Evolutionary conservation across 257 asterid genomes (phyloP), one percentile per base, ranked within the genome.

Genomic region (Datura wrightii): DNA sequence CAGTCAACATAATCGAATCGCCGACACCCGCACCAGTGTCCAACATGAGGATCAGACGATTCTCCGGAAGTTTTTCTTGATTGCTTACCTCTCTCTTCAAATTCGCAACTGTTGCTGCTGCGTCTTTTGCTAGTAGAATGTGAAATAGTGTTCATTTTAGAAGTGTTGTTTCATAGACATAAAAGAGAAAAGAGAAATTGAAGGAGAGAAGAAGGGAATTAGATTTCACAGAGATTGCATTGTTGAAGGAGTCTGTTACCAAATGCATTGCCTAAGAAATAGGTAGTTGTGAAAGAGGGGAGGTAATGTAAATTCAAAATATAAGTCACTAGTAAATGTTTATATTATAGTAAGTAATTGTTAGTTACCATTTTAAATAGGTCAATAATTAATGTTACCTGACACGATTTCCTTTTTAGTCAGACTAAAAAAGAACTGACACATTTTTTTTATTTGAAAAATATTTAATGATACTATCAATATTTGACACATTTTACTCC

Each of bases 11-110:
- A 55, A 70, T 8, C 9, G 44, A 34, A 63, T 42, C 80, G 8
- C 52, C 76, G 3, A 2, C 42, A 39, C 42, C 42, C 2, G 3
- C 76, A 66, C 60, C 80, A 19, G 85, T 83, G 48, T 91, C 82
- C 44, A 90, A 83, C 85, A 91, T 85, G 86, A 94, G 89, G 18
- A 96, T 89, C 83, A 94, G 90, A 14, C 93, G 86, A 59, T 90
- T 88, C 0, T 24, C 42, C 0, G 93, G 95, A 44, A 93, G 93
- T 18, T 87, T 85, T 63, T 94, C 94, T 59, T 94, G 94, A 31
- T 76, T 63, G 69, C 66, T 94, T n/a, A 95, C 93, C 62, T 76
- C 86, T 31, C 53, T 89, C 90, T 93, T 94, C 10, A 94, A 89
- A 67, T 93, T 92, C 8, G 85, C 87, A 1, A 94, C 90, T 0